These are phyloP conservation scores for Lactifluus hygrophoroides DNA, from an alignment of 768 basidiomycete genomes.

Conservation along the genomic window DNA sequence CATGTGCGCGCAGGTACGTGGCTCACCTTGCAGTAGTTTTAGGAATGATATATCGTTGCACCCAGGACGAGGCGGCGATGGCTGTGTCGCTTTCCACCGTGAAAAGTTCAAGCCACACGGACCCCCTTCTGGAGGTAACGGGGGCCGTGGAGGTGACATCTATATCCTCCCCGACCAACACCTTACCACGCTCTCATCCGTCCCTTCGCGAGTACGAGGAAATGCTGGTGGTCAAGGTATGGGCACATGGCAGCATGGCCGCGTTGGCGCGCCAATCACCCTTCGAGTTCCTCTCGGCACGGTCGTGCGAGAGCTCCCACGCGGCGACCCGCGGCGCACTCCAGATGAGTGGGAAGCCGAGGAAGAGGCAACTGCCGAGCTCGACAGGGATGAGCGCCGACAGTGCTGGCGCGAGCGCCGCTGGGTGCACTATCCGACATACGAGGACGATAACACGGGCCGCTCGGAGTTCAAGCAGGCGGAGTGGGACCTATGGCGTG, in stretches of 20 bases:
- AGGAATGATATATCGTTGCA: not conserved
- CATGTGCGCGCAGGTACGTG: slow-evolving; percentile 61
- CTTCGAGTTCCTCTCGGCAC: slow-evolving; percentile 82
- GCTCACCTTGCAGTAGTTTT: not conserved
- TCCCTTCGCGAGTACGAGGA: too few species aligned
- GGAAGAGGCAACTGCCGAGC: slow-evolving; percentile 44
- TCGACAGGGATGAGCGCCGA: slow-evolving; percentile 40
- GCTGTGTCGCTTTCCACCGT: slow-evolving; percentile 92
- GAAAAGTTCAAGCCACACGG: too few species aligned
- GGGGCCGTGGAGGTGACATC: too few species aligned
- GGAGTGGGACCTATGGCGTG: slow-evolving; percentile 48
- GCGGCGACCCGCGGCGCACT: too few species aligned
- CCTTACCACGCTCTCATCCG: too few species aligned
- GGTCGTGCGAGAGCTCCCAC: too few species aligned
- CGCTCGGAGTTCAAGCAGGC: slow-evolving; percentile 65
- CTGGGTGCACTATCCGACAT: slow-evolving; percentile 77
- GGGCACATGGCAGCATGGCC: too few species aligned
- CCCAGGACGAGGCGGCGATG: slow-evolving; percentile 81
- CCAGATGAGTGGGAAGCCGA: slow-evolving; percentile 75
- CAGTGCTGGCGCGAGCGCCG: slow-evolving; percentile 54
- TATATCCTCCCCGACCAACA: too few species aligned
- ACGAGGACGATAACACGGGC: slow-evolving; percentile 50
- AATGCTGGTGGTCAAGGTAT: too few species aligned
- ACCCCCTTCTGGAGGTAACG: too few species aligned
- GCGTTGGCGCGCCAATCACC: slow-evolving; percentile 58